These are phyloP conservation scores for Suhomyces vadensis DNA, from an alignment of 805 yeast species.

Conservation along the genomic window DNA sequence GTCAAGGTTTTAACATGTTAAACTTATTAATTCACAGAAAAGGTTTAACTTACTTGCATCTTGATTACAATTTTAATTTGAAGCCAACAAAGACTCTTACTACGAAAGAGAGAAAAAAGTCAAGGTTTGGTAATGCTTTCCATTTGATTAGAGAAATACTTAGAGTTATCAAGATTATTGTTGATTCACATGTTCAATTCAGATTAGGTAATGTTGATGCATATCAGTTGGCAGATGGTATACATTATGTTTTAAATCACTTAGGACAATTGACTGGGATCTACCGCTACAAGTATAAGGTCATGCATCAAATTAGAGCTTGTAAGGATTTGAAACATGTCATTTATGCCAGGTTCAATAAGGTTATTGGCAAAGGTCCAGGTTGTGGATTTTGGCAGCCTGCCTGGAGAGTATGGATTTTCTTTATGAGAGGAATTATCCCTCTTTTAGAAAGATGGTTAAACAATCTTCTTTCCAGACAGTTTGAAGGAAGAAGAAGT, in stretches of 20 bases:
- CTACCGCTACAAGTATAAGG: conserved; percentile 93
- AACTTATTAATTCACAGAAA: conserved; percentile 85
- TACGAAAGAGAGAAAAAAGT: conserved; percentile 92
- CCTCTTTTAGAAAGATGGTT: conserved; percentile 95
- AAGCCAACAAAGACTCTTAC: conserved; percentile 96
- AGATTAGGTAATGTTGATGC: conserved; percentile 90
- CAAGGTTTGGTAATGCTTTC: conserved; percentile 95
- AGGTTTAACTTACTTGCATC: conserved; percentile 87
- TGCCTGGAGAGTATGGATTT: conserved; percentile 96
- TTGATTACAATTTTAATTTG: conserved; percentile 92
- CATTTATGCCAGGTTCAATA: conserved; percentile 81
- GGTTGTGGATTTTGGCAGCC: conserved; percentile 99
- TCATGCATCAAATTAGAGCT: conserved; percentile 96
- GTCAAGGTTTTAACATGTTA: conserved; percentile 92
- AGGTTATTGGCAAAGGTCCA: conserved; percentile 92
- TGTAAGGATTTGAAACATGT: conserved; percentile 95
- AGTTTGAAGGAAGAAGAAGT: conserved; percentile 91
- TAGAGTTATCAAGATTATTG: conserved; percentile 78
- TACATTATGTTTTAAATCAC: conserved; percentile 87
- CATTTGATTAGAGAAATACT: conserved; percentile 89
- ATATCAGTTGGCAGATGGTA: conserved; percentile 91
- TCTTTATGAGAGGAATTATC: conserved; percentile 84
- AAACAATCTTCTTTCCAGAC: conserved; percentile 86
- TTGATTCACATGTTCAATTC: conserved; percentile 91
- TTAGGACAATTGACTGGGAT: conserved; percentile 95